Conservation (phyloP, 306 rosid genomes). For the Neltuma alba region DNA sequence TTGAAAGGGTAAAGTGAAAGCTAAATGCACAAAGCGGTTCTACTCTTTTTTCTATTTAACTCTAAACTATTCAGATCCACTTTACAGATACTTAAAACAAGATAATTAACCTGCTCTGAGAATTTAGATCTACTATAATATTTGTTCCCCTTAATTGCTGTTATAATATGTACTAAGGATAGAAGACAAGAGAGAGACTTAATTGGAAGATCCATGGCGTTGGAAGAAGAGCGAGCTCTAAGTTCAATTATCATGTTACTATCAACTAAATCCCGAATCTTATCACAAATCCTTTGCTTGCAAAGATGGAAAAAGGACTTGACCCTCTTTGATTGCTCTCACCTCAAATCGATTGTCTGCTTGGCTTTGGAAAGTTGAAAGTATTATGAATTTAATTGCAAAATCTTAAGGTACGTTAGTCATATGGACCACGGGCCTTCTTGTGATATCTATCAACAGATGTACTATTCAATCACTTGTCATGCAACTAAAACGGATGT, state of each 20-base stretch:
- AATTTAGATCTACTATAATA: not conserved
- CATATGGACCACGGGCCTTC: slow-evolving; percentile 1
- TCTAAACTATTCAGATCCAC: not conserved
- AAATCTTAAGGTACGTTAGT: not conserved
- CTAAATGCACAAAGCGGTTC: not conserved
- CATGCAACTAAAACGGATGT: slow-evolving; percentile 9
- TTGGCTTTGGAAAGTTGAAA: not conserved
- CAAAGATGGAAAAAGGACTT: slow-evolving; percentile 26
- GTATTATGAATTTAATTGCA: not conserved
- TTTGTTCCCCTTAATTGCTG: not conserved
- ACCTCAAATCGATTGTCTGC: not conserved
- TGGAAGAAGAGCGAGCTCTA: slow-evolving; percentile 6
- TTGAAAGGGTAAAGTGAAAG: not conserved
- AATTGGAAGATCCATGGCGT: slow-evolving; percentile 23
- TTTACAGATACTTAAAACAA: not conserved
- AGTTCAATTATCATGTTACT: slow-evolving; percentile 24
- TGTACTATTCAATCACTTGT: slow-evolving; percentile 16
- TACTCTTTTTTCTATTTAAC: not conserved
- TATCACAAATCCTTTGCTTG: slow-evolving; percentile 31
- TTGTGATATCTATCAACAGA: not conserved
- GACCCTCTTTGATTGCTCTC: not conserved
- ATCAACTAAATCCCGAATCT: slow-evolving; percentile 15
- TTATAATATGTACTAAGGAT: not conserved
- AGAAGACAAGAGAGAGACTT: slow-evolving; percentile 17
- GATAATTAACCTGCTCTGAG: not conserved